phyloP scores from a whole-genome alignment of 495 filamentous ascomycete genomes.

The Ascodesmis nigricans region DNA sequence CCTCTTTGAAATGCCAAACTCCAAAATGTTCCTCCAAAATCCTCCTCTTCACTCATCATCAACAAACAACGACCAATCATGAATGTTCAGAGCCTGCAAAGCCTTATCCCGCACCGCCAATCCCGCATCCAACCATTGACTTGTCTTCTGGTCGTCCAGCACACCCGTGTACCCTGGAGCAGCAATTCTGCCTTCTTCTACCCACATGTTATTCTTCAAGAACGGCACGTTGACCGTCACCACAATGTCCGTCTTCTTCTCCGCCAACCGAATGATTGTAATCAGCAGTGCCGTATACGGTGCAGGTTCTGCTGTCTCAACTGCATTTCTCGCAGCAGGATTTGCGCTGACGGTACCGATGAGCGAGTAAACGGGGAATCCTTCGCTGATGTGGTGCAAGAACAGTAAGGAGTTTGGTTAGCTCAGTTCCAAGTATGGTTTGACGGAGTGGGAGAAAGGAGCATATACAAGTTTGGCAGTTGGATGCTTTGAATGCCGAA shows the following conservation, averaged over 20 bases:
- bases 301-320: no score
- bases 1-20: no score
- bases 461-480: conserved; percentile 7
- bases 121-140: conserved; percentile 36
- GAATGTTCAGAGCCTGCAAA: conserved; percentile 47
- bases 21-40: conserved; percentile 22
- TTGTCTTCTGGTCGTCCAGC: conserved; percentile 29
- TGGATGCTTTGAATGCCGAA: conserved; percentile 6
- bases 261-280: conserved; percentile 47
- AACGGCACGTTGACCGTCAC: conserved; percentile 80
- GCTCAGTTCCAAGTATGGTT: neutral
- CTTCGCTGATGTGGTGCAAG: conserved; percentile 27
- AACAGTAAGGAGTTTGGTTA: neutral
- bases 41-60: conserved; percentile 15
- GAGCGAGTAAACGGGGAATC: conserved; percentile 21
- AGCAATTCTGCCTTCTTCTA: conserved; percentile 35
- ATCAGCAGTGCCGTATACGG: conserved; percentile 41
- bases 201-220: conserved; percentile 38
- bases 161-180: conserved; percentile 22
- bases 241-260: conserved; percentile 62
- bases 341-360: conserved; percentile 17
- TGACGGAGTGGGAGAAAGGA: conserved; percentile 7
- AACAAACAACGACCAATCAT: conserved; percentile 65
- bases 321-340: no score
- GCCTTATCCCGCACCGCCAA: conserved; percentile 37